These are phyloP conservation scores for Gloeopeniophorella convolvens DNA, from an alignment of 768 basidiomycete species.

Conservation along the genomic window DNA sequence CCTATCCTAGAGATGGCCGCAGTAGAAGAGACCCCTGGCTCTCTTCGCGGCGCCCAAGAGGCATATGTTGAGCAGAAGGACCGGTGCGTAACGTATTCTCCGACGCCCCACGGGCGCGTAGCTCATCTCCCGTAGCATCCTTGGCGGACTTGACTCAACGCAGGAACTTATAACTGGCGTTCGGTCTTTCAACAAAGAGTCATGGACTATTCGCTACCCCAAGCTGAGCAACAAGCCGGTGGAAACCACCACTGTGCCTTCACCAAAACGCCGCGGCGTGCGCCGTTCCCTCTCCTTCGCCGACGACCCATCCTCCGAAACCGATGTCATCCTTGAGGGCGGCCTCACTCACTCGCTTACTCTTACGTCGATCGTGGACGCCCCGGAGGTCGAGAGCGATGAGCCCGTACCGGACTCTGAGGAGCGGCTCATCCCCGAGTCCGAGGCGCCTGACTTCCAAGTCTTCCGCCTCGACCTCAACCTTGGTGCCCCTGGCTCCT, in stretches of 20 bases:
- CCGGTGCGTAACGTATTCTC: slow-evolving; percentile 5
- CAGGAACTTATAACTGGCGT: slow-evolving; percentile 63
- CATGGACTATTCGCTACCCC: slow-evolving; percentile 90
- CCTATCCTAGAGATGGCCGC: too few relatives aligned
- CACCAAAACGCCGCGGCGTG: slow-evolving; percentile 33
- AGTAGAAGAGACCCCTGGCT: neutral
- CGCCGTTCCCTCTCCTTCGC: slow-evolving; percentile 78
- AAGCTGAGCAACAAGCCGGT: slow-evolving; percentile 47
- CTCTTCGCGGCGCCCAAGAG: slow-evolving; percentile 7
- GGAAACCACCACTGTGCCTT: slow-evolving; percentile 23
- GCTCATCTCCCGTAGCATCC: slow-evolving; percentile 41
- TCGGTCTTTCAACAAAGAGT: slow-evolving; percentile 72
- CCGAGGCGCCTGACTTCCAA: slow-evolving; percentile 59
- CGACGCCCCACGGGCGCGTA: neutral
- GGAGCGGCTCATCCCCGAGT: slow-evolving; percentile 33
- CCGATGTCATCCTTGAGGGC: slow-evolving; percentile 55
- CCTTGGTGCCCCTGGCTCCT: slow-evolving; percentile 67
- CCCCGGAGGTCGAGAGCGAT: slow-evolving; percentile 31
- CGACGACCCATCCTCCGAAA: slow-evolving; percentile 66
- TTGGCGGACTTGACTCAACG: slow-evolving; percentile 71
- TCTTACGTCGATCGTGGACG: slow-evolving; percentile 45
- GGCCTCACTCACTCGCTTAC: slow-evolving; percentile 55
- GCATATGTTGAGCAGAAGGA: slow-evolving; percentile 17
- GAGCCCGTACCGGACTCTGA: slow-evolving; percentile 25
- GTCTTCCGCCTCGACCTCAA: slow-evolving; percentile 91